These are phyloP conservation scores for Nicotiana obtusifolia DNA, from an alignment of 257 asterid species.

Conservation along the genomic window DNA sequence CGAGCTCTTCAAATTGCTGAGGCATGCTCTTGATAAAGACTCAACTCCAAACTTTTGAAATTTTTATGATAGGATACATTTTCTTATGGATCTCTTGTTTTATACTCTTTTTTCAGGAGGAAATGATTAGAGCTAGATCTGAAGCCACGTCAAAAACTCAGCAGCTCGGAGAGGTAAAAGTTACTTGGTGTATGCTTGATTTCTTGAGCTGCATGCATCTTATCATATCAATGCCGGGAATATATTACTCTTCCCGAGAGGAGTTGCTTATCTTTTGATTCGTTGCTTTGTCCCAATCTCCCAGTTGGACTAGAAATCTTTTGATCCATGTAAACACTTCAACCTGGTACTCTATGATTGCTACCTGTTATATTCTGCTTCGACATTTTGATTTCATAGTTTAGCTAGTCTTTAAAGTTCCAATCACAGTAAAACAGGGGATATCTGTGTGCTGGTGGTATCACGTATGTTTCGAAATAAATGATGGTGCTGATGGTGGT, in stretches of 20 bases:
- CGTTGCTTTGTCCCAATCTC: neutral
- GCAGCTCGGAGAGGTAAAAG: constrained; percentile 64
- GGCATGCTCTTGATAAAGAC: constrained; percentile 32
- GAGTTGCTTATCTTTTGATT: neutral
- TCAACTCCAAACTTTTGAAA: neutral
- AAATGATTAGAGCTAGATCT: constrained; percentile 67
- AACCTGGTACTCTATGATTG: neutral
- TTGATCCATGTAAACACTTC: neutral
- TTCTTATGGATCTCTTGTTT: neutral
- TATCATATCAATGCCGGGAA: neutral
- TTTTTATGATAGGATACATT: neutral
- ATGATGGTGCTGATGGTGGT: neutral
- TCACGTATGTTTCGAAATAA: neutral
- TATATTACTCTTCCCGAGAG: neutral
- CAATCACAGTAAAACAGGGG: neutral
- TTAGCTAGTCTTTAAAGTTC: neutral
- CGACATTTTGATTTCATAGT: neutral
- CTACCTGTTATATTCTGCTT: neutral
- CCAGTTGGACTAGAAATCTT: neutral
- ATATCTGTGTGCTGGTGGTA: neutral
- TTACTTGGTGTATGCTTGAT: neutral
- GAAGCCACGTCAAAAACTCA: constrained; percentile 62
- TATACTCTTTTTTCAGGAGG: constrained; percentile 51
- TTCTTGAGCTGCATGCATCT: neutral
- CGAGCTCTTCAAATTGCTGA: constrained; percentile 94